These are phyloP conservation scores for Penicillium lagena DNA, from an alignment of 495 filamentous ascomycete species.

Conservation along the genomic window DNA sequence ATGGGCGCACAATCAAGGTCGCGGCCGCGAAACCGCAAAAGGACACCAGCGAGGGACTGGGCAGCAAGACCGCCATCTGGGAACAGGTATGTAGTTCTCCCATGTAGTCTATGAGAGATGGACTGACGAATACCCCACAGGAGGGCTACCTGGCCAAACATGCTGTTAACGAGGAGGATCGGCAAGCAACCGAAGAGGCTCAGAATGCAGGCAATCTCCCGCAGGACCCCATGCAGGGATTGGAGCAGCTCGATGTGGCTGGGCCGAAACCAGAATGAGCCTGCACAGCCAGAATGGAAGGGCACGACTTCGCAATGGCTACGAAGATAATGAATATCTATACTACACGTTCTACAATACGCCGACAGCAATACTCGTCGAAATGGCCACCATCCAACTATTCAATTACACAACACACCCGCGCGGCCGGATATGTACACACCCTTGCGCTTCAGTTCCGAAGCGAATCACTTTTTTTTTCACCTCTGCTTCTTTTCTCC, in stretches of 20 bases:
- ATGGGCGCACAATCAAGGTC: slow-evolving; percentile 85
- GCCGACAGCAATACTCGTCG: slow-evolving; percentile 25
- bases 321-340: slow-evolving; percentile 12
- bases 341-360: slow-evolving; percentile 12
- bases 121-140: slow-evolving; percentile 32
- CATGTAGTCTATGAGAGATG: slow-evolving; percentile 7
- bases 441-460: slow-evolving; percentile 14
- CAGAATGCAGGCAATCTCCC: slow-evolving; percentile 44
- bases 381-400: no score
- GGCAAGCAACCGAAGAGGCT: slow-evolving; percentile 54
- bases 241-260: slow-evolving; percentile 89
- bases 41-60: slow-evolving; percentile 76
- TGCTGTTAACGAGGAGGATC: slow-evolving; percentile 84
- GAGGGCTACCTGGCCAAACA: slow-evolving; percentile 91
- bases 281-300: slow-evolving; percentile 10
- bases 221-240: slow-evolving; percentile 90
- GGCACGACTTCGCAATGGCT: slow-evolving; percentile 9
- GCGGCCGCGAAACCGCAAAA: slow-evolving; percentile 89
- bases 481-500: slow-evolving; percentile 11
- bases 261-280: slow-evolving; percentile 72
- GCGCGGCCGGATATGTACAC: slow-evolving; percentile 38
- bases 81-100: slow-evolving; percentile 66
- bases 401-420: slow-evolving; percentile 20
- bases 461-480: not conserved
- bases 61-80: slow-evolving; percentile 95